Evolutionary conservation across 2,329 filamentous ascomycete species (phyloP), one percentile per base, ranked within the genome.

Genomic region (Didymella pinodella): DNA sequence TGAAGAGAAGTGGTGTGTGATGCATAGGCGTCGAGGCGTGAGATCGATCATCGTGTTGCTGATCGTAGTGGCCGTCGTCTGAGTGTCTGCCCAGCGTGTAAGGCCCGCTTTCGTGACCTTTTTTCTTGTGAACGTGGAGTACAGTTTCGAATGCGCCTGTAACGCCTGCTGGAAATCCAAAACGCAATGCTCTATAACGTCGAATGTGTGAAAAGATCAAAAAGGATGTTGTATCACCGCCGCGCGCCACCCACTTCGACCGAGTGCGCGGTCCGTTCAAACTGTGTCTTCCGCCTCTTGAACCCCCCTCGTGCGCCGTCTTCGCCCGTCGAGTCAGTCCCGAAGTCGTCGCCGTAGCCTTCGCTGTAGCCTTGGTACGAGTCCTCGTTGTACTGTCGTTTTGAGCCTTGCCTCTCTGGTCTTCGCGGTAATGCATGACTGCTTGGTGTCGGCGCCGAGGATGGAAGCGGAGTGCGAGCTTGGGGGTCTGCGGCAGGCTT

Each of bases 361-460:
- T 92, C 89, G 44, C 86, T 85, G 69, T 93, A 93, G 41, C 90
- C 90, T 68, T 90, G 87, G 70, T 86, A 93, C 68, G 88, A 91
- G 67, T 83, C 85, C 64, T 93, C 90, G 38, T 88, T 87, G 72
- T 93, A 93, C 62, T 88, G 86, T 47, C 91, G 85, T 82, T 93
- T 93, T 80, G 90, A 91, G 62, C 86, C 83, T 54, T 83, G 81
- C 47, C 90, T 84, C 66, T 88, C 87, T 32, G 89, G 86, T 54
- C 90, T 82, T 53, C 71, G 67, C n/a, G 71, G 72, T n/a, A 75
- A 73, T 7, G 76, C 74, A 8, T 76, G 65, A 8, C 76, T 78
- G 36, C 74, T 77, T 28, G 78, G 70, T 60, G 66, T 75, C 14
- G 65, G 69, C 48, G 63, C 70, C 31, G 59, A 68, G 31, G 65